Evolutionary conservation across 331 rosid species (phyloP).

Genomic region (Malus hybrid): DNA sequence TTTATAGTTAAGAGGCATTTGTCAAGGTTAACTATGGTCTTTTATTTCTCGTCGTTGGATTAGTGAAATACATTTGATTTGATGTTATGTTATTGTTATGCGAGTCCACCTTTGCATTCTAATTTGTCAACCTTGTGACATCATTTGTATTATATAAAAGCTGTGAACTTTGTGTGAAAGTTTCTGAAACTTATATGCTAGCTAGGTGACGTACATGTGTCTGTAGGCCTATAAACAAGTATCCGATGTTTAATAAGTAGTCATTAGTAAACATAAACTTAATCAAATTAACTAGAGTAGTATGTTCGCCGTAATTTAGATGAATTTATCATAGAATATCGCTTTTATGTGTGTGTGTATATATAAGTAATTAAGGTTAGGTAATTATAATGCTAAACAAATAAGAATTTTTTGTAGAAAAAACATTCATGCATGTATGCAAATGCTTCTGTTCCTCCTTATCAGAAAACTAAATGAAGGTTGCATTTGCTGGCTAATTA

Average conservation of each 20-base stretch:
- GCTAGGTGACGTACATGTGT: not conserved
- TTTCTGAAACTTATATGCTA: not conserved
- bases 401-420: too few relatives aligned
- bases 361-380: too few relatives aligned
- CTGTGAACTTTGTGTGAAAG: not conserved
- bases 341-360: too few relatives aligned
- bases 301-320: too few relatives aligned
- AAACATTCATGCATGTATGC: not conserved
- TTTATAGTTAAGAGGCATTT: not conserved
- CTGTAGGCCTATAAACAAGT: not conserved
- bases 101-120: slow-evolving; percentile 1
- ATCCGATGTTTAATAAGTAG: not conserved
- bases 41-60: slow-evolving; percentile 24
- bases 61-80: slow-evolving; percentile 13
- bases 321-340: too few relatives aligned
- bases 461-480: not conserved
- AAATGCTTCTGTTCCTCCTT: not conserved
- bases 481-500: not conserved
- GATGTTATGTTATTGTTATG: not conserved
- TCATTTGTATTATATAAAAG: not conserved
- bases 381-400: too few relatives aligned
- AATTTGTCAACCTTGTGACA: slow-evolving; percentile 17
- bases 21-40: slow-evolving; percentile 23
- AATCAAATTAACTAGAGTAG: too few relatives aligned
- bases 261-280: too few relatives aligned